Evolutionary conservation across 129 eudicot species (phyloP).

Genomic region (Kitagawia praeruptora): DNA sequence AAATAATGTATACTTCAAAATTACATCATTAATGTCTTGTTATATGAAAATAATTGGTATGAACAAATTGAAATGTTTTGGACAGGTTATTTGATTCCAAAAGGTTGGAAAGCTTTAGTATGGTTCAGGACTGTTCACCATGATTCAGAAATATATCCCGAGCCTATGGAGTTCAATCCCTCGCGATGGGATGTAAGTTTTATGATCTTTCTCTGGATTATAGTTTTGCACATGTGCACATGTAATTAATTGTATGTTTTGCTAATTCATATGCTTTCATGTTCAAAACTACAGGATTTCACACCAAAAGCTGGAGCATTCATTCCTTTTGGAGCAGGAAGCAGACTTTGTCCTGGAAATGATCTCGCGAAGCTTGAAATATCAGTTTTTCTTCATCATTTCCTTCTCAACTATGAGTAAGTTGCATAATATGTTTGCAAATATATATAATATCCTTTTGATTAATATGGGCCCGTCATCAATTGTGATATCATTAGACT

Average conservation of each 20-base stretch:
- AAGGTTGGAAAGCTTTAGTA: constrained; percentile 79
- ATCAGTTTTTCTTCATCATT: constrained; percentile 74
- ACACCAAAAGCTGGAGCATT: constrained; percentile 69
- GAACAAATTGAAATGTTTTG: background rate
- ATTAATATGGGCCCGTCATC: background rate
- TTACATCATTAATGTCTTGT: background rate
- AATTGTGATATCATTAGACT: background rate
- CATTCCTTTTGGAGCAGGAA: constrained; percentile 90
- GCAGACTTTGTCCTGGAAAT: constrained; percentile 86
- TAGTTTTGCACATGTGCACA: background rate
- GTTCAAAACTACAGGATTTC: constrained; percentile 26
- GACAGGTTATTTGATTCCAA: constrained; percentile 70
- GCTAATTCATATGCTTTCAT: background rate
- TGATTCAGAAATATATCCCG: constrained; percentile 44
- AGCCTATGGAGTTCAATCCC: constrained; percentile 66
- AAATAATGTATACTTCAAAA: background rate
- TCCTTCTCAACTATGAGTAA: constrained; percentile 67
- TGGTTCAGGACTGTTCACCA: constrained; percentile 75
- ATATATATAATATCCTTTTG: background rate
- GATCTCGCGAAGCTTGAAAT: constrained; percentile 92
- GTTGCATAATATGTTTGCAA: constrained; percentile 7
- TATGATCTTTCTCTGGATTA: background rate
- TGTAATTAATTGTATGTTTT: background rate
- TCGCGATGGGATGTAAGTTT: constrained; percentile 87
- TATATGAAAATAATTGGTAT: background rate